Conservation (phyloP, 768 basidiomycete species). For the Porphyrellus cyaneotinctus region DNA sequence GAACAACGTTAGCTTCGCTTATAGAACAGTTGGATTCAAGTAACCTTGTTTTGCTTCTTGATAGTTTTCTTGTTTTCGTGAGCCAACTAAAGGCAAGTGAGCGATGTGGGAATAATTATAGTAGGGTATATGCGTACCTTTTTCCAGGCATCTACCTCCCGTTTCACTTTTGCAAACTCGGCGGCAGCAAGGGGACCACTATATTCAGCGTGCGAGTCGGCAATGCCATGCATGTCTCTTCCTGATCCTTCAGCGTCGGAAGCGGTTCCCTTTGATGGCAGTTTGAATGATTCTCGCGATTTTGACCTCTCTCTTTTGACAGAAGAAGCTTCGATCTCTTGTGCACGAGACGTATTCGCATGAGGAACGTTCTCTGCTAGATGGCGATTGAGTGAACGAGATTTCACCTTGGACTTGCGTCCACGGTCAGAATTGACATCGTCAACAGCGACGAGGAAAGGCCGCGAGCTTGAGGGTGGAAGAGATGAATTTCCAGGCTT, state of each 20-base stretch:
- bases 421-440: conserved; percentile 30
- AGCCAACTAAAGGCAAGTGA: conserved; percentile 28
- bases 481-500: conserved; percentile 16
- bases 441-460: conserved; percentile 29
- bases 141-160: conserved; percentile 55
- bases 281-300: conserved; percentile 31
- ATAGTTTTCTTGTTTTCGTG: conserved; percentile 46
- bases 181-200: conserved; percentile 39
- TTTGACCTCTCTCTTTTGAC: conserved; percentile 34
- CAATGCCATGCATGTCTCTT: conserved; percentile 16
- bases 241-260: conserved; percentile 31
- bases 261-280: conserved; percentile 19
- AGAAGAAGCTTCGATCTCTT: neutral
- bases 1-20: conserved; percentile 1
- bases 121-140: conserved; percentile 29
- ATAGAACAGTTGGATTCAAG: neutral
- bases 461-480: conserved; percentile 15
- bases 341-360: conserved; percentile 7
- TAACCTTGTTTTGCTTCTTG: conserved; percentile 57
- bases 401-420: conserved; percentile 30
- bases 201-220: conserved; percentile 19
- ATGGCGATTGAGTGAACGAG: conserved; percentile 24
- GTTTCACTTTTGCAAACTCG: conserved; percentile 52
- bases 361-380: conserved; percentile 18
- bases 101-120: neutral